Evolutionary conservation across 495 filamentous ascomycete species (phyloP).

Genomic region (Penicillium soppii): DNA sequence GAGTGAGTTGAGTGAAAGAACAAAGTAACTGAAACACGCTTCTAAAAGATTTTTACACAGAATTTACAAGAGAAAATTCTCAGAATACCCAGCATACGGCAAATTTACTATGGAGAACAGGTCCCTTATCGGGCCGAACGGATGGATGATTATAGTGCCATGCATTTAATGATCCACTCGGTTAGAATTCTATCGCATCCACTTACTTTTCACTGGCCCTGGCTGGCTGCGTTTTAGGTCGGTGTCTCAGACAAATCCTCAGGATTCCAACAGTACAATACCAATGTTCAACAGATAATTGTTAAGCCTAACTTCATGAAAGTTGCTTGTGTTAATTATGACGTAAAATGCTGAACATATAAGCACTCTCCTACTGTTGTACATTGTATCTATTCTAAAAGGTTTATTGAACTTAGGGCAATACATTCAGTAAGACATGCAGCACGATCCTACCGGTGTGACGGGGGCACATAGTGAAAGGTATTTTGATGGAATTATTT

Average conservation of each 20-base stretch:
- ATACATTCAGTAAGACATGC: not conserved
- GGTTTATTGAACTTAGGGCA: too few species aligned
- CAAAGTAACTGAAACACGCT: not conserved
- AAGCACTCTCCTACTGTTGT: too few species aligned
- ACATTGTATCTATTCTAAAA: too few species aligned
- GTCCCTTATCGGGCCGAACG: constrained; percentile 11
- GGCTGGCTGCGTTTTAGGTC: not conserved
- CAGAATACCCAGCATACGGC: too few species aligned
- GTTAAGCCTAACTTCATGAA: too few species aligned
- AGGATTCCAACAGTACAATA: not conserved
- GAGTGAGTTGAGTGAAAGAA: constrained; percentile 7
- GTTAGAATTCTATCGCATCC: constrained; percentile 2
- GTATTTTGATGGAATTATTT: not conserved
- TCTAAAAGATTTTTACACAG: not conserved
- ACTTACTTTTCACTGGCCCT: not conserved
- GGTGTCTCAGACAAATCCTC: constrained; percentile 9
- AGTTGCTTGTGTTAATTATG: not conserved
- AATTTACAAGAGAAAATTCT: too few species aligned
- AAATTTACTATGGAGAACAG: constrained; percentile 8
- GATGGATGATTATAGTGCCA: constrained; percentile 1
- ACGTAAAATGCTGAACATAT: not conserved
- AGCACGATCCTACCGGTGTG: not conserved
- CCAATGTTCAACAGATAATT: too few species aligned
- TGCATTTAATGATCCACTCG: not conserved
- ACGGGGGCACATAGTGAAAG: not conserved